phyloP scores from a whole-genome alignment of 768 basidiomycete species.

The Chalciporus sphaerocephalus region DNA sequence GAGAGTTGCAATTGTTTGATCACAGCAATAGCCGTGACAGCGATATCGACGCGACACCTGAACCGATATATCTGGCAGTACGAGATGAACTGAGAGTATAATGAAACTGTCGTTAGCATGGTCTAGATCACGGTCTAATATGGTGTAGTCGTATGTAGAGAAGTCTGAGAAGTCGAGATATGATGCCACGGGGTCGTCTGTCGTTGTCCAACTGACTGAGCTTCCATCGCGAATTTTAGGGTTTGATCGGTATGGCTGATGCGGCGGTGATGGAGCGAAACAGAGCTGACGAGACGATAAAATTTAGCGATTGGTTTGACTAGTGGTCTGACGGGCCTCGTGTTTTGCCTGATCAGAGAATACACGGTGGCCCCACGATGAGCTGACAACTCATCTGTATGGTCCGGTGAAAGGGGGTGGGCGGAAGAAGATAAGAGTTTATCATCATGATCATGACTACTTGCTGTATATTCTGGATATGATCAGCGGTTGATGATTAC shows the following conservation, averaged over 20 bases:
- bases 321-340: constrained; percentile 5
- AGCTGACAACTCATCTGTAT: not conserved
- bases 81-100: not conserved
- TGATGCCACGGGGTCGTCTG: constrained; percentile 4
- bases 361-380: not conserved
- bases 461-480: not conserved
- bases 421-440: not conserved
- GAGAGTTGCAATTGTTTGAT: constrained; percentile 2
- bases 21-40: constrained; percentile 5
- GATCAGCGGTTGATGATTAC: not conserved
- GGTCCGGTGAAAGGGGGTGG: not conserved
- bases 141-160: not conserved
- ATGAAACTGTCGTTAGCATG: not conserved
- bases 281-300: not conserved
- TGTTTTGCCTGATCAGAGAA: constrained; percentile 7
- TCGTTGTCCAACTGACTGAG: constrained; percentile 5
- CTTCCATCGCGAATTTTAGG: constrained; percentile 26
- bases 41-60: constrained; percentile 2
- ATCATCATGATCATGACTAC: not conserved
- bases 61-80: constrained; percentile 3
- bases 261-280: constrained; percentile 21
- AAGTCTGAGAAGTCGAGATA: constrained; percentile 1
- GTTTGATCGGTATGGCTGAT: constrained; percentile 18
- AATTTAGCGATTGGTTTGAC: constrained; percentile 9
- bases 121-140: not conserved